Conservation (phyloP, 1,284 basidiomycete species). For the Gymnopus androsaceus region DNA sequence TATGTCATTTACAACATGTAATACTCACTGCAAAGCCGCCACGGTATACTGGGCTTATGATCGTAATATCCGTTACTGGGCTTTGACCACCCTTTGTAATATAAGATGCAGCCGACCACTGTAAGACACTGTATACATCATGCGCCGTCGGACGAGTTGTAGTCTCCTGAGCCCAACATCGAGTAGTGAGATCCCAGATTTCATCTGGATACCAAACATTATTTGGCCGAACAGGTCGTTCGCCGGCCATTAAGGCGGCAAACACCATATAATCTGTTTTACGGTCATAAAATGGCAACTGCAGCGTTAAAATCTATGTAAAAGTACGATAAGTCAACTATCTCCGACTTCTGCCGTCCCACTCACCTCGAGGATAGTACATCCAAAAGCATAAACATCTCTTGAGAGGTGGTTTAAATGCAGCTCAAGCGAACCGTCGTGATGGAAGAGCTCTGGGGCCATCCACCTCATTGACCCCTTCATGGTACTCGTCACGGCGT, state of each 20-base stretch:
- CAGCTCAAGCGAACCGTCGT: too few species aligned
- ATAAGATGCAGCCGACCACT: too few species aligned
- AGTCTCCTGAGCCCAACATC: conserved; percentile 4
- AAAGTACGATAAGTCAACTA: too few species aligned
- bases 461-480: conserved; percentile 14
- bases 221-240: not conserved
- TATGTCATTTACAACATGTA: too few species aligned
- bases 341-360: too few species aligned
- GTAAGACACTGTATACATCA: not conserved
- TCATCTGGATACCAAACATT: conserved; percentile 5
- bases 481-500: not conserved
- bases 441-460: conserved; percentile 5
- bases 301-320: conserved; percentile 4
- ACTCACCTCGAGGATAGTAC: conserved; percentile 12
- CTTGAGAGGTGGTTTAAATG: not conserved
- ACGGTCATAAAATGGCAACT: conserved; percentile 3
- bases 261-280: not conserved
- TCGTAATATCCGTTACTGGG: too few species aligned
- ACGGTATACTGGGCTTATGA: too few species aligned
- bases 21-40: too few species aligned
- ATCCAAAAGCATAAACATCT: conserved; percentile 15
- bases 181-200: not conserved
- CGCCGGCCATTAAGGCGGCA: not conserved
- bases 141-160: not conserved
- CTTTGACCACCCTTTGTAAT: too few species aligned